phyloP scores from a whole-genome alignment of 306 rosid species.

The Vigna radiata region DNA sequence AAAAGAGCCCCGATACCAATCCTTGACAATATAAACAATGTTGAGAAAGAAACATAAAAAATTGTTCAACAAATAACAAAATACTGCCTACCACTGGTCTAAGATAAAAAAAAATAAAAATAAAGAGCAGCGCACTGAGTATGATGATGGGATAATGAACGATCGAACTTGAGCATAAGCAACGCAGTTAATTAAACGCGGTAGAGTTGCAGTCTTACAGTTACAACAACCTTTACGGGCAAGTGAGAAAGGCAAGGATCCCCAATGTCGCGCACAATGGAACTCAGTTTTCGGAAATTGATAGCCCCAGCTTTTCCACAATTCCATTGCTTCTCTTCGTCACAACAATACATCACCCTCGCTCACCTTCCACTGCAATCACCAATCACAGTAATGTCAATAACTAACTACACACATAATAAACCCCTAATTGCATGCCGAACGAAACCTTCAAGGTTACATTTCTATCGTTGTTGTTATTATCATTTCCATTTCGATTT shows the following conservation, averaged over 20 bases:
- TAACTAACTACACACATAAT: background rate
- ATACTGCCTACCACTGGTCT: background rate
- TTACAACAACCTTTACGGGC: conserved; percentile 72
- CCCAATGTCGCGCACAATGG: conserved; percentile 75
- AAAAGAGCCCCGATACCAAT: background rate
- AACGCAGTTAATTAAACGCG: conserved; percentile 19
- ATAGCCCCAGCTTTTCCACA: conserved; percentile 70
- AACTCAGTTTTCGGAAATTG: conserved; percentile 69
- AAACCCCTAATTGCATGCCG: conserved; percentile 11
- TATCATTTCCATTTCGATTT: background rate
- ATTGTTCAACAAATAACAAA: conserved; percentile 9
- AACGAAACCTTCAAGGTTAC: background rate
- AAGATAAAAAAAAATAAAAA: background rate
- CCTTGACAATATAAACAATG: background rate
- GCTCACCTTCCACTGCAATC: conserved; percentile 31
- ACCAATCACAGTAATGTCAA: conserved; percentile 29
- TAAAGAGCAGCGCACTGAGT: background rate
- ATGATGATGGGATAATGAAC: background rate
- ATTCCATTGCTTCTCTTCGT: conserved; percentile 66
- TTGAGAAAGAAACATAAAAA: conserved; percentile 11
- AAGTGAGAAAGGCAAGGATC: conserved; percentile 85
- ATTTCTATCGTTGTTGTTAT: background rate
- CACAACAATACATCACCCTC: conserved; percentile 65
- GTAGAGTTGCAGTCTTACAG: conserved; percentile 55
- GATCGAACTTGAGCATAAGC: background rate